phyloP scores from a whole-genome alignment of 495 filamentous ascomycete genomes.

The Aspergillus bertholletiae region DNA sequence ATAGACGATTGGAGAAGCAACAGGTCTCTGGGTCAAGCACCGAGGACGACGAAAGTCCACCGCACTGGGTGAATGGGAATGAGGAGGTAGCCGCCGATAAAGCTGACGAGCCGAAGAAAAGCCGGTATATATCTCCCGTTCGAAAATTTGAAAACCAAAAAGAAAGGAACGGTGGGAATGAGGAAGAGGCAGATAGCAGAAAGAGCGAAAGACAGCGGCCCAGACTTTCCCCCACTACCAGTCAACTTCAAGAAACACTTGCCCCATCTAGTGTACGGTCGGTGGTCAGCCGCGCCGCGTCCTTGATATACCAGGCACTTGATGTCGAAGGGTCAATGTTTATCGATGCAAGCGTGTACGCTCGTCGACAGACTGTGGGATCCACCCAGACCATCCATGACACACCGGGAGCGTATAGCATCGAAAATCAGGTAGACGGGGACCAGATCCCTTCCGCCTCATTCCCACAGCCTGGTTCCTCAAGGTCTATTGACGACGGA shows the following conservation, averaged over 20 bases:
- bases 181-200: neutral
- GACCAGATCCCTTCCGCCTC: too few species aligned
- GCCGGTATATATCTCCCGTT: slow-evolving; percentile 10
- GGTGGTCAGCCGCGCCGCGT: slow-evolving; percentile 17
- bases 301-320: slow-evolving; percentile 23
- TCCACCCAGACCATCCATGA: neutral
- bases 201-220: slow-evolving; percentile 11
- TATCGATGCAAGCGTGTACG: slow-evolving; percentile 23
- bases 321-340: slow-evolving; percentile 26
- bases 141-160: slow-evolving; percentile 9
- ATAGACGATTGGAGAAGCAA: slow-evolving; percentile 11
- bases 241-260: slow-evolving; percentile 18
- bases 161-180: neutral
- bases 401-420: neutral
- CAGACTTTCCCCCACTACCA: slow-evolving; percentile 19
- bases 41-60: too few species aligned
- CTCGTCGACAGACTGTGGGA: slow-evolving; percentile 18
- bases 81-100: neutral
- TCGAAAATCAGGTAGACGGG: slow-evolving; percentile 1
- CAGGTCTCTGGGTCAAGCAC: slow-evolving; percentile 7
- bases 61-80: neutral
- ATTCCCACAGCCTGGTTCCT: neutral
- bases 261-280: slow-evolving; percentile 19
- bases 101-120: neutral
- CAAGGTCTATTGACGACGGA: neutral